These are phyloP conservation scores for Poronia punctata DNA, from an alignment of 495 filamentous ascomycete genomes.

Conservation along the genomic window DNA sequence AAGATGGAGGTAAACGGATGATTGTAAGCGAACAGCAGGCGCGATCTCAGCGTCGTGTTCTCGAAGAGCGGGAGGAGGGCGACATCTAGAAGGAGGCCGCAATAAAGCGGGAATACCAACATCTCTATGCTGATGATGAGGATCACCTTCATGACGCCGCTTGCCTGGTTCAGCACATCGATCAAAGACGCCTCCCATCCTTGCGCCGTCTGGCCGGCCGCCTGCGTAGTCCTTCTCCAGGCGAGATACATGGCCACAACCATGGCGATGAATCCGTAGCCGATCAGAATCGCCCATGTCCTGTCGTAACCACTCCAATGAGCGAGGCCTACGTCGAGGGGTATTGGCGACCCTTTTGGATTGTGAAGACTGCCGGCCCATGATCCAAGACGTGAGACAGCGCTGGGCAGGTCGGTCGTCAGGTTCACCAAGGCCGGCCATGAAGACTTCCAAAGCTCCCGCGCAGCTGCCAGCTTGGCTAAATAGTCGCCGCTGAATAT, in stretches of 20 bases:
- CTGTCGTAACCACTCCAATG: constrained; percentile 74
- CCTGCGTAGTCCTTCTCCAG: constrained; percentile 55
- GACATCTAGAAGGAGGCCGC: constrained; percentile 81
- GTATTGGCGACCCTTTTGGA: constrained; percentile 25
- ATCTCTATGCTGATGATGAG: constrained; percentile 99
- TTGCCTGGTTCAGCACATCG: constrained; percentile 85
- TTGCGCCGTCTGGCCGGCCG: constrained; percentile 55
- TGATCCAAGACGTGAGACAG: constrained; percentile 21
- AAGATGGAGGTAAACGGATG: constrained; percentile 85
- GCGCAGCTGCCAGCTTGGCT: constrained; percentile 18
- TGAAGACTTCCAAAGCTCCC: not conserved
- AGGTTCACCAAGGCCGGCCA: not conserved
- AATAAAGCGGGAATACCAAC: constrained; percentile 94
- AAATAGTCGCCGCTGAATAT: constrained; percentile 28
- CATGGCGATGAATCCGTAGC: constrained; percentile 68
- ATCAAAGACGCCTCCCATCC: constrained; percentile 70
- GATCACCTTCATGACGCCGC: constrained; percentile 95
- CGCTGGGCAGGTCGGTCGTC: constrained; percentile 5
- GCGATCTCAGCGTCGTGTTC: constrained; percentile 63
- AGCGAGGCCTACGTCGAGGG: constrained; percentile 55
- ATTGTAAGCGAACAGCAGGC: constrained; percentile 64
- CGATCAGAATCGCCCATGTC: constrained; percentile 69
- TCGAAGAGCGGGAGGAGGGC: constrained; percentile 87
- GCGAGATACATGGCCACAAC: constrained; percentile 72
- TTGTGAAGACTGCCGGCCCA: constrained; percentile 47